Conservation (phyloP, 177 flowering plant species). For the Viscum album region DNA sequence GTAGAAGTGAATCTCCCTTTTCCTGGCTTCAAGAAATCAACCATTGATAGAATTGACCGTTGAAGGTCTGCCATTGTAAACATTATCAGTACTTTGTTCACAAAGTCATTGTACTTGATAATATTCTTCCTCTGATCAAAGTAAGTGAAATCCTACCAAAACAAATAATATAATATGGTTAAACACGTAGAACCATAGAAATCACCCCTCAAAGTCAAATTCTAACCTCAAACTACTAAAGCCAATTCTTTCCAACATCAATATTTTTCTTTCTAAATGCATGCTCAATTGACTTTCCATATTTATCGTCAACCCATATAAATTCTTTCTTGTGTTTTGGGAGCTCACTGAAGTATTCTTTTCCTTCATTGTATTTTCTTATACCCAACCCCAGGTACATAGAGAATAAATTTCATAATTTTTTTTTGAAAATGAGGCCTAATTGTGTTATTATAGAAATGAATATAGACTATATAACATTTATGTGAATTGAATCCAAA, state of each 20-base stretch:
- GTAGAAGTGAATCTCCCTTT: slow-evolving; percentile 82
- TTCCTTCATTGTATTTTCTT: slow-evolving; percentile 71
- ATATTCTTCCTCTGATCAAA: slow-evolving; percentile 58
- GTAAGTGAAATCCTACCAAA: too few species aligned
- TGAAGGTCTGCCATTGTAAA: slow-evolving; percentile 89
- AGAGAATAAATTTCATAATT: too few species aligned
- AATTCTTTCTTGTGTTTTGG: slow-evolving; percentile 70
- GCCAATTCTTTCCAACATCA: slow-evolving; percentile 91
- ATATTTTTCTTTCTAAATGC: slow-evolving; percentile 96
- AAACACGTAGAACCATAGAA: too few species aligned
- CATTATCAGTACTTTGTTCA: slow-evolving; percentile 82
- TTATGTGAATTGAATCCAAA: too few species aligned
- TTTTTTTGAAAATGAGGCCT: too few species aligned
- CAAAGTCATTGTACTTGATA: slow-evolving; percentile 77
- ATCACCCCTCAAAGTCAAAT: too few species aligned
- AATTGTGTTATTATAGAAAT: too few species aligned
- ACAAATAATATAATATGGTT: too few species aligned
- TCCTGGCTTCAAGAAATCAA: slow-evolving; percentile 97
- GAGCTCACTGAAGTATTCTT: slow-evolving; percentile 58
- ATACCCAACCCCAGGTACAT: slow-evolving; percentile 76
- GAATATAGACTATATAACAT: too few species aligned
- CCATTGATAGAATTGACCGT: slow-evolving; percentile 92
- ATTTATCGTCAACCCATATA: slow-evolving; percentile 60
- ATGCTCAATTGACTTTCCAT: slow-evolving; percentile 86
- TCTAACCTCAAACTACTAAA: slow-evolving; percentile 72